A percentile compares a stretch with the other conserved stretches of the same genome.
Conservation (phyloP, 352 stramenopile species). For the Globisporangium takayamanum region DNA sequence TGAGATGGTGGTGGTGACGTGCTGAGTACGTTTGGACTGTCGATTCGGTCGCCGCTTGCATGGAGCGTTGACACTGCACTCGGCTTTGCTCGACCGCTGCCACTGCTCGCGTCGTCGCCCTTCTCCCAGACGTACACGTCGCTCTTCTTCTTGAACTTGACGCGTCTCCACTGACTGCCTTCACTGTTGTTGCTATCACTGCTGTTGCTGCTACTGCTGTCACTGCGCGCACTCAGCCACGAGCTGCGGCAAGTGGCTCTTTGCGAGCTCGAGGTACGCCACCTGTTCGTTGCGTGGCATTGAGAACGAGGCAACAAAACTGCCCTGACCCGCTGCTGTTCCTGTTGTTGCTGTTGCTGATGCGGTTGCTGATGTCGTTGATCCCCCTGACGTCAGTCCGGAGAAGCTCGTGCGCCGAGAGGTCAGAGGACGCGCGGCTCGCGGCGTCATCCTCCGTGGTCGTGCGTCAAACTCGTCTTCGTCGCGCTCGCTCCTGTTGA, state of each 20-base stretch:
- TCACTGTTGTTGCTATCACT: background rate
- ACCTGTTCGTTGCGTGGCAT: conserved; percentile 42
- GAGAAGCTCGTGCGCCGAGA: conserved; percentile 1
- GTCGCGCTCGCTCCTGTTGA: background rate
- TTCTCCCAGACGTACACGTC: conserved; percentile 51
- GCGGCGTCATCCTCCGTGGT: background rate
- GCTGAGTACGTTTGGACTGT: background rate
- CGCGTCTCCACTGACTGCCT: conserved; percentile 16
- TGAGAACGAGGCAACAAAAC: conserved; percentile 44
- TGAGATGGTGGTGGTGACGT: background rate
- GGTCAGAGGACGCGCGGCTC: background rate
- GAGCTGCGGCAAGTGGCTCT: conserved; percentile 22
- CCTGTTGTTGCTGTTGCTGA: background rate
- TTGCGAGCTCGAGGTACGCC: conserved; percentile 18
- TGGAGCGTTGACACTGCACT: background rate
- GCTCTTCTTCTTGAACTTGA: conserved; percentile 30
- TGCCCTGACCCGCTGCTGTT: conserved; percentile 16
- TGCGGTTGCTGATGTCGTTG: background rate
- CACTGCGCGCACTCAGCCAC: conserved; percentile 25
- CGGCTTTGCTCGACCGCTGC: conserved; percentile 3
- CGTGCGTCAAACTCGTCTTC: conserved; percentile 4
- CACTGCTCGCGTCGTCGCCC: conserved; percentile 7
- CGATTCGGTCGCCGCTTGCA: too few relatives aligned
- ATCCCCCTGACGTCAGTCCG: background rate
- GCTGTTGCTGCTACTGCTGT: background rate